Evolutionary conservation across 257 asterid genomes (phyloP), one percentile per base, ranked within the genome.

Genomic region (Rehmannia glutinosa): DNA sequence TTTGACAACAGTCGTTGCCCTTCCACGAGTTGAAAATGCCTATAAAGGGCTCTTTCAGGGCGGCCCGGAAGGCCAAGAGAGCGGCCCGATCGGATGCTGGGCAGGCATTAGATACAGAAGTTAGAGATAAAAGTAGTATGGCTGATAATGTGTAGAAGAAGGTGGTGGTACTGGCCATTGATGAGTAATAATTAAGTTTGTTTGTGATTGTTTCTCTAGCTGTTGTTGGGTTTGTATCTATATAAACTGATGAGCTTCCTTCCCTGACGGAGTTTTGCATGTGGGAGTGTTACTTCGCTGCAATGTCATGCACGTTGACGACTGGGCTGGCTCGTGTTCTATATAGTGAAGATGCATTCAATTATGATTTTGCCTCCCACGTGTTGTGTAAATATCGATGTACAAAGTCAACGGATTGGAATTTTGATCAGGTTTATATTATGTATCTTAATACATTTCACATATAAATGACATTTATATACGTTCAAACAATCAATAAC

Each of bases 11-110:
- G 53, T 92, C 77, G 52, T 4, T 0, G 53, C 97, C 98, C 16
- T 71, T 75, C 98, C 98, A 92, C 1, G 98, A 64, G 73, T 70
- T 78, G 92, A 92, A 90, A 12, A 92, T 81, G 62, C 93, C 93
- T 15, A 87, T 27, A 59, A 82, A 47, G 27, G 83, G 70, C 66
- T 92, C 98, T 36, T 71, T 67, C 0, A 92, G 83, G 64, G 86
- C 84, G 7, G 88, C 82, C 64, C 78, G 83, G 79, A 92, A 61
- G 56, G 95, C 73, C 2, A 90, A 30, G 35, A 92, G 87, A 3
- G 98, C 96, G 21, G 88, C 92, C 82, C 87, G 68, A 17, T 90
- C 97, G 17, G 90, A 52, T 6, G 96, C 79, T 24, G 85, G 85
- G 83, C 98, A 92, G 64, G 85, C 81, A 9, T 62, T 65, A 16